Evolutionary conservation across 306 rosid genomes (phyloP), one percentile per base, ranked within the genome.

Genomic region (Quercus engelmannii): DNA sequence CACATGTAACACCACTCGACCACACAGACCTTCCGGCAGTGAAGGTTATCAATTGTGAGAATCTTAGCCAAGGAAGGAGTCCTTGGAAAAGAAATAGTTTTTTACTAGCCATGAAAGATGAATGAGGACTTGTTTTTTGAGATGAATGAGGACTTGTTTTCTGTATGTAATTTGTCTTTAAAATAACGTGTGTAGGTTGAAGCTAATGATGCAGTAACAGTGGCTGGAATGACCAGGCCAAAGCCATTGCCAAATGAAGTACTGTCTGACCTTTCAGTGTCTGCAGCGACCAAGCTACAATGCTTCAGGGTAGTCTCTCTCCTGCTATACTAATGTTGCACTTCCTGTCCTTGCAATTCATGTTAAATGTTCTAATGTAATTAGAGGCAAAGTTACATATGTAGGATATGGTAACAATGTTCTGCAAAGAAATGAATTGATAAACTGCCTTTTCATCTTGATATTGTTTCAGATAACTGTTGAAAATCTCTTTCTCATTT

Each of bases 151-250:
- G 74, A 33, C 8, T 71, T n/a, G n/a, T n/a, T 69, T 69, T 71
- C 55, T 41, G n/a, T 65, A 26, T 55, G 43, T 63, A 26, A 69
- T 73, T 31, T 82, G 68, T 72, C 65, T 55, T 86, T 38, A 59
- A 21, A 52, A 21, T 77, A 14, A 28, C 79, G 17, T 76, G 68
- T 56, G 61, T 77, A 95, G 99, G 99, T 92, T 82, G 97, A 95
- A 85, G 86, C 90, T 58, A 92, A 95, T 74, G 92, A 95, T 88
- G 99, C 96, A 26, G 98, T 95, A 70, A 83, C 98, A 2, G 99
- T 92, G 78, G 92, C 97, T 73, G 78, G 97, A 79, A 92, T 92
- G 97, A 90, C 89, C 26, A 84, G 88, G 88, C 97, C 97, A 49
- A 95, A 91, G 82, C 86, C 85, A 76, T 82, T 90, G 49, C 97